These are phyloP conservation scores for Mycena venus DNA, from an alignment of 768 basidiomycete genomes.

Conservation along the genomic window DNA sequence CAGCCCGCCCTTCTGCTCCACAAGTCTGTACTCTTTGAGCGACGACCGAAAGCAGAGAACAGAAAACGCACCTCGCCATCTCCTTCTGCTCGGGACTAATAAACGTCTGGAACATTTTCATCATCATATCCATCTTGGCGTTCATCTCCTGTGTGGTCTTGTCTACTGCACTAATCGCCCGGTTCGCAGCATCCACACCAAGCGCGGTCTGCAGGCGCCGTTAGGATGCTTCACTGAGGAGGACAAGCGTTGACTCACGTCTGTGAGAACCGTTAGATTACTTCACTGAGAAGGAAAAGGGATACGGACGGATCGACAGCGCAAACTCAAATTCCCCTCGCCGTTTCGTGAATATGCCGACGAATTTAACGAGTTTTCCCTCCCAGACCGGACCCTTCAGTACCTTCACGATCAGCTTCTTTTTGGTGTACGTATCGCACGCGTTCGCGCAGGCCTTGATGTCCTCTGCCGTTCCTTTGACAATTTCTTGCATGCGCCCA, in stretches of 20 bases:
- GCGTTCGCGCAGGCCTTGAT: conserved; percentile 47
- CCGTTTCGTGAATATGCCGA: conserved; percentile 41
- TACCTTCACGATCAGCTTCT: conserved; percentile 46
- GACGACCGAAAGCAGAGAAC: neutral
- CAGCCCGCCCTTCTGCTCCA: conserved; percentile 38
- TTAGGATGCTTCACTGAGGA: too few species aligned
- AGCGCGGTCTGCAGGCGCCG: conserved; percentile 46
- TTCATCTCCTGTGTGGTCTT: conserved; percentile 33
- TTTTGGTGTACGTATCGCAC: conserved; percentile 52
- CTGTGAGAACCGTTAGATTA: too few species aligned
- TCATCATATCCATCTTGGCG: conserved; percentile 38
- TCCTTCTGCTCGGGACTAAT: conserved; percentile 40
- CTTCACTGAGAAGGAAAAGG: too few species aligned
- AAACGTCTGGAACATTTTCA: conserved; percentile 41
- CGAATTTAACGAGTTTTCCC: conserved; percentile 38
- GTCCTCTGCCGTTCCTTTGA: conserved; percentile 41
- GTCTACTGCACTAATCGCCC: conserved; percentile 30
- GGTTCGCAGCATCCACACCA: conserved; percentile 39
- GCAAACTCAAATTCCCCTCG: conserved; percentile 47
- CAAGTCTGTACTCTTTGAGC: neutral
- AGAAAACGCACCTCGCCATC: conserved; percentile 37
- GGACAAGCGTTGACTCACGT: too few species aligned
- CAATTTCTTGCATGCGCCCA: conserved; percentile 42
- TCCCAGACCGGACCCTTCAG: conserved; percentile 48
- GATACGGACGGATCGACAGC: conserved; percentile 43